Evolutionary conservation across 2,329 filamentous ascomycete species (phyloP).

Genomic region (Cercospora zeina): DNA sequence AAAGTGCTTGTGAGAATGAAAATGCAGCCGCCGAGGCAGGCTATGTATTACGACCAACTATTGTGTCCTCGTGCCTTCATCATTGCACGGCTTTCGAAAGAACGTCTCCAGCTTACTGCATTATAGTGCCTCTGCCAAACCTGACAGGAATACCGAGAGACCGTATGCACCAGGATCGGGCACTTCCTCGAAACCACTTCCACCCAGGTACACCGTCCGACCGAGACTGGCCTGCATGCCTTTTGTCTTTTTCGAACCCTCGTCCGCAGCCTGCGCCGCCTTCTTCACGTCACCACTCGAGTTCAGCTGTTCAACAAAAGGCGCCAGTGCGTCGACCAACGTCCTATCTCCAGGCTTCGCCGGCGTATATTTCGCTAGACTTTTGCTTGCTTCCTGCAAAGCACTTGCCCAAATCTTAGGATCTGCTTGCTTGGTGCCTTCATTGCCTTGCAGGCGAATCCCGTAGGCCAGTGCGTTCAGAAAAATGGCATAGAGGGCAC

Average conservation of each 20-base stretch:
- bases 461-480: slow-evolving; percentile 77
- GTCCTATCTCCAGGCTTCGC: slow-evolving; percentile 88
- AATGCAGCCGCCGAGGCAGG: slow-evolving; percentile 18
- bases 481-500: slow-evolving; percentile 84
- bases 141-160: slow-evolving; percentile 80
- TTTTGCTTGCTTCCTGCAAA: slow-evolving; percentile 67
- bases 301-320: slow-evolving; percentile 74
- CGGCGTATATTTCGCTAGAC: slow-evolving; percentile 80
- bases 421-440: slow-evolving; percentile 38
- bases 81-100: slow-evolving; percentile 7
- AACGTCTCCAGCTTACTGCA: slow-evolving; percentile 23
- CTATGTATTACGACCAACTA: slow-evolving; percentile 25
- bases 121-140: slow-evolving; percentile 62
- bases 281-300: slow-evolving; percentile 65
- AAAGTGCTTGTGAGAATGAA: slow-evolving; percentile 10
- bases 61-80: slow-evolving; percentile 18
- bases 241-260: slow-evolving; percentile 80
- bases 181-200: slow-evolving; percentile 69
- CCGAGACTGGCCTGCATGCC: slow-evolving; percentile 90
- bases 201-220: slow-evolving; percentile 77
- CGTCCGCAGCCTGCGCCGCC: slow-evolving; percentile 72
- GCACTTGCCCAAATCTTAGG: slow-evolving; percentile 64
- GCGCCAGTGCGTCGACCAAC: slow-evolving; percentile 82
- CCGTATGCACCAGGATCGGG: slow-evolving; percentile 75
- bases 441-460: slow-evolving; percentile 56